Base-by-base conservation (phyloP, 2,329 filamentous ascomycete genomes). In the Penicillium rolfsii region DNA sequence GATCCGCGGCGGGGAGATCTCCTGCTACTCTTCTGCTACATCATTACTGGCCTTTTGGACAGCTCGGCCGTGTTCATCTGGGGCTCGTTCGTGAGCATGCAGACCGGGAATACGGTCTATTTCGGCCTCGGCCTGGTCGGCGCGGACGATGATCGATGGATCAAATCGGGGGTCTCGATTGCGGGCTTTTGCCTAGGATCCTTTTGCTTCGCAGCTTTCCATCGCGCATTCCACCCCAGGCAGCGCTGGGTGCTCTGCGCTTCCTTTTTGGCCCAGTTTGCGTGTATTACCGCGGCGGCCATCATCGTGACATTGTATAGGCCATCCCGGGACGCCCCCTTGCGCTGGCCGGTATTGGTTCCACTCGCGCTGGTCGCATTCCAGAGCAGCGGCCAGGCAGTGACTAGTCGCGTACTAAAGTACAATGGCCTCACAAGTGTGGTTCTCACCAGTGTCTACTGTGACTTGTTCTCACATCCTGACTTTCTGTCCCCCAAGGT, bases 21-120 rank as follows among this genome's bases (percentile, higher is more conserved):
- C 1, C 79, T 91, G 22, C 81, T 94, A 41, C 79, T 94, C 4
- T 78, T 86, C 30, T 91, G 89, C 76, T 93, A 93, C 73, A 78
- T 91, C 64, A 89, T 93, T 71, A 93, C 91, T 0, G 91, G 91
- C 4, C 80, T 94, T 11, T 83, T 92, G 7, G 91, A 94, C 76
- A 91, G 89, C 76, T 87, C 89, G 2, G 87, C 89, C 2, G 89
- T 91, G 50, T 89, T 87, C 59, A 89, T 89, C 45, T 93, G 89
- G 88, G 89, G 90, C 12, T 88, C 88, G 2, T 94, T 94, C 68
- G 90, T 92, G 43, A 91, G 88, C 69, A 93, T 93, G 90, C 91
- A 93, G 72, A 93, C 90, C 35, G 90, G 89, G 85, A 94, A 94
- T 75, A 93, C 91, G 5, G 85, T 94, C 52, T 94, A 92, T 73